A percentile compares a stretch with the other conserved stretches of the same genome.
These are phyloP conservation scores for Sabuloglossum arenarium DNA, from an alignment of 495 filamentous ascomycete species.

Conservation along the genomic window DNA sequence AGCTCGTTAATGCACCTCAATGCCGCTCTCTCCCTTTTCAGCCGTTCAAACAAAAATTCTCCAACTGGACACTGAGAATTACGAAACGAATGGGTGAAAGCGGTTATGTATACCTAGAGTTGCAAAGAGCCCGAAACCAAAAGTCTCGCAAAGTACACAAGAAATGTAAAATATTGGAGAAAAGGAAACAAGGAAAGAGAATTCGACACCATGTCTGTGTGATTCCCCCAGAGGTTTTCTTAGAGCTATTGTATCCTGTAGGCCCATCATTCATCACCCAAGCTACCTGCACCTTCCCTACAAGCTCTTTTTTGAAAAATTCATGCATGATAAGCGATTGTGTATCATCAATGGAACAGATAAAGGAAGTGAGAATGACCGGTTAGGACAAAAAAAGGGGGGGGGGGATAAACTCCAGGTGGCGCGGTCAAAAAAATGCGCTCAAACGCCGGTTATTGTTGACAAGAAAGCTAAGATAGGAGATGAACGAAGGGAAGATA, in stretches of 20 bases:
- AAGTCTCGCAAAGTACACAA: constrained; percentile 1
- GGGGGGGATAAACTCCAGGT: not conserved
- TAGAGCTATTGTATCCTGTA: not conserved
- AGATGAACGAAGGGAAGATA: not conserved
- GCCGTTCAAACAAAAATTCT: not conserved
- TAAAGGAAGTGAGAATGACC: not conserved
- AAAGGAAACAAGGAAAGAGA: not conserved
- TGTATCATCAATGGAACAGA: not conserved
- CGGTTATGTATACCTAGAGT: not conserved
- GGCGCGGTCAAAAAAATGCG: not conserved
- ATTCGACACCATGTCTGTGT: not conserved
- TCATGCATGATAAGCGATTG: not conserved
- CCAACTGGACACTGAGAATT: not conserved
- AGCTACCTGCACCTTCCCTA: not conserved
- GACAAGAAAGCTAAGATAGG: not conserved
- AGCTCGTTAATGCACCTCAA: not conserved
- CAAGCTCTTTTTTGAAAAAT: not conserved
- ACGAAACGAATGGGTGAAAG: not conserved
- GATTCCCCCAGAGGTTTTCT: not conserved
- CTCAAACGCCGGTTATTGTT: not conserved
- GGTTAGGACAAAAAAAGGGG: not conserved
- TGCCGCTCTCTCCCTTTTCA: not conserved
- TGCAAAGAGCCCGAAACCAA: not conserved
- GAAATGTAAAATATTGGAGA: not conserved
- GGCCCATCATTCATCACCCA: not conserved